Conservation (phyloP, 768 basidiomycete species). For the Mycena filopes region DNA sequence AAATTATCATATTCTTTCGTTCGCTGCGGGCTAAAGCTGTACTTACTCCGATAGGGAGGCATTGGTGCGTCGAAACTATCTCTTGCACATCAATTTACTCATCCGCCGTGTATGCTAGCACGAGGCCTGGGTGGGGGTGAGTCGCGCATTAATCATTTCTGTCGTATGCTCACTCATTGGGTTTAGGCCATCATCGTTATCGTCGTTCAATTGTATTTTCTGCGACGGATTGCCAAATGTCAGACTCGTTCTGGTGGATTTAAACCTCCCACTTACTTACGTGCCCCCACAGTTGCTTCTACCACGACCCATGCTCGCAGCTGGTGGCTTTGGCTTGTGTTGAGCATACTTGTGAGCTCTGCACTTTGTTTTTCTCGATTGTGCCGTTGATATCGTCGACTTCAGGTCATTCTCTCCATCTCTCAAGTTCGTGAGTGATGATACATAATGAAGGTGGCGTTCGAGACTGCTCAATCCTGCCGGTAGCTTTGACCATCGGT, state of each 20-base stretch:
- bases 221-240: conserved; percentile 30
- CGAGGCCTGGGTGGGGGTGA: conserved; percentile 24
- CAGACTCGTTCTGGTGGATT: background rate
- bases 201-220: conserved; percentile 27
- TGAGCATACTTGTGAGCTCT: conserved; percentile 17
- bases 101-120: background rate
- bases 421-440: conserved; percentile 29
- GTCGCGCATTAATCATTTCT: background rate
- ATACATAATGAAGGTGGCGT: background rate
- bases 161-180: background rate
- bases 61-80: conserved; percentile 9
- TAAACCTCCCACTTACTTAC: background rate
- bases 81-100: too few species aligned
- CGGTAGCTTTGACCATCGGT: conserved; percentile 20
- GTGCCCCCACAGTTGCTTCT: conserved; percentile 20
- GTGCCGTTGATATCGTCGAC: too few species aligned
- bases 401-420: conserved; percentile 22
- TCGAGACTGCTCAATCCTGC: background rate
- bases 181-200: conserved; percentile 28
- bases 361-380: background rate
- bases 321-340: conserved; percentile 28
- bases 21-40: background rate
- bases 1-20: background rate
- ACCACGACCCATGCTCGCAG: conserved; percentile 26
- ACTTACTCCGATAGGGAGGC: conserved; percentile 11